Conservation (phyloP, 1,284 basidiomycete genomes). For the Ustilago lituana region DNA sequence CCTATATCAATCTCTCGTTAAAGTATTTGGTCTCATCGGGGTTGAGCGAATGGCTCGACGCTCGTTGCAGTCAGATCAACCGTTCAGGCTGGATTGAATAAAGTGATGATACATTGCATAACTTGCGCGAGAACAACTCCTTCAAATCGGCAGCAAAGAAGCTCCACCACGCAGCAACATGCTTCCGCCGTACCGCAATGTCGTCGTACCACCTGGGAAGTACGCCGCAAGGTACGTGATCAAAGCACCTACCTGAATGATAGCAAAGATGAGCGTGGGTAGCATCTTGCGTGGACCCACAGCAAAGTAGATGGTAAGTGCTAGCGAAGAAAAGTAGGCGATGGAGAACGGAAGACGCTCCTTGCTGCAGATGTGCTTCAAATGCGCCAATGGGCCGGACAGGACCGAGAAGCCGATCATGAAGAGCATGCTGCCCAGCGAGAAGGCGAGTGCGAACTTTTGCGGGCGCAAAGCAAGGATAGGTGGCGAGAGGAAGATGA, state of each 20-base stretch:
- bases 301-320: conserved; percentile 65
- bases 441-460: conserved; percentile 66
- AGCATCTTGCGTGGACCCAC: conserved; percentile 61
- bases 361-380: conserved; percentile 65
- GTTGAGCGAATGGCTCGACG: too few species aligned
- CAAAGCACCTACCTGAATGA: conserved; percentile 60
- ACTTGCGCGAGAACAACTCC: too few species aligned
- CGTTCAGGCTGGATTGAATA: too few species aligned
- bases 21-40: too few species aligned
- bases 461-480: conserved; percentile 70
- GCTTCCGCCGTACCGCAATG: conserved; percentile 61
- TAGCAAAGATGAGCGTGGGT: conserved; percentile 56
- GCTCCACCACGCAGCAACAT: conserved; percentile 59
- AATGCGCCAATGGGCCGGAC: conserved; percentile 62
- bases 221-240: conserved; percentile 63
- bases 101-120: too few species aligned
- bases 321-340: conserved; percentile 61
- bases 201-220: conserved; percentile 64
- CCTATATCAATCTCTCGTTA: too few species aligned
- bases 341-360: conserved; percentile 73
- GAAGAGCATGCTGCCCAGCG: conserved; percentile 63
- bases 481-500: conserved; percentile 83
- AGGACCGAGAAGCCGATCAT: conserved; percentile 65
- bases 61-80: too few species aligned
- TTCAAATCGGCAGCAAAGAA: conserved; percentile 58